A percentile compares a stretch with the other conserved stretches of the same genome.
These are phyloP conservation scores for Ramalina peruviana DNA, from an alignment of 495 filamentous ascomycete species.

Conservation along the genomic window DNA sequence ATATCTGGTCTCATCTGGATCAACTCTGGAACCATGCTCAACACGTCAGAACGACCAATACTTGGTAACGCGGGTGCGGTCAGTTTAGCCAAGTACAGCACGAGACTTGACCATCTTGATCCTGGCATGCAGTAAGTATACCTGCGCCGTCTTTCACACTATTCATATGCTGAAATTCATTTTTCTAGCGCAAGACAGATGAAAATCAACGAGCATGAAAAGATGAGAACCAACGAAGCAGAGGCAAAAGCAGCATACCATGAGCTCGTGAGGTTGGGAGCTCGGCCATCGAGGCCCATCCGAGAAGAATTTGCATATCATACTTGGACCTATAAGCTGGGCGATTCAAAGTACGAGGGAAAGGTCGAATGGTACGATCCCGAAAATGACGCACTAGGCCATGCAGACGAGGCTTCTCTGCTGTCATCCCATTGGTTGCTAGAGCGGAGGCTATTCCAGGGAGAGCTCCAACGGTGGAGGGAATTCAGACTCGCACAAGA, in stretches of 20 bases:
- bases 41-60: too few relatives aligned
- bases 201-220: too few relatives aligned
- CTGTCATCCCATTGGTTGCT: background rate
- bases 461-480: background rate
- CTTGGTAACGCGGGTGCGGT: too few relatives aligned
- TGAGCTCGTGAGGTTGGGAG: background rate
- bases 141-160: too few relatives aligned
- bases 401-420: background rate
- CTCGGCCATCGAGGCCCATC: background rate
- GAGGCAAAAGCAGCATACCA: background rate
- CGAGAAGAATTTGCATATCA: background rate
- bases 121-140: too few relatives aligned
- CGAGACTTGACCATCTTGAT: too few relatives aligned
- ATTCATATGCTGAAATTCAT: too few relatives aligned
- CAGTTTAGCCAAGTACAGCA: too few relatives aligned
- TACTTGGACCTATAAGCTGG: background rate
- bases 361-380: background rate
- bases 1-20: too few relatives aligned
- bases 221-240: background rate
- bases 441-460: background rate
- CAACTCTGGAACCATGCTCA: too few relatives aligned
- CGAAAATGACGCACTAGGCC: background rate
- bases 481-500: background rate
- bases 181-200: too few relatives aligned
- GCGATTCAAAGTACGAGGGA: background rate